phyloP scores from a whole-genome alignment of 148 eudicot species.

The Fallopia convolvulus region DNA sequence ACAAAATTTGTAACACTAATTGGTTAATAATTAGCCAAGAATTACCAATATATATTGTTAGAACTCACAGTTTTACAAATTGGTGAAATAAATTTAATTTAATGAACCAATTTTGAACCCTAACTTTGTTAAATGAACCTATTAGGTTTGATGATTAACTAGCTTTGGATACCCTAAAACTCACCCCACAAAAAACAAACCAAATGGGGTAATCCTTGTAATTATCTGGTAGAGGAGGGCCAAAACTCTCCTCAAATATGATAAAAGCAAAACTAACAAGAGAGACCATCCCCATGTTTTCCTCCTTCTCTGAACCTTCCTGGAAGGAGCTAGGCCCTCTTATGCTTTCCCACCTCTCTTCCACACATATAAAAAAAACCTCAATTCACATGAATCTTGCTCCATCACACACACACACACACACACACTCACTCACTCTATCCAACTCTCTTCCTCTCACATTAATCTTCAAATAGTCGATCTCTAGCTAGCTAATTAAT shows the following conservation, averaged over 20 bases:
- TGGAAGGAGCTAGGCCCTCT: background rate
- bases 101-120: too few species aligned
- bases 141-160: too few species aligned
- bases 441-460: background rate
- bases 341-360: background rate
- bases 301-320: constrained; percentile 8
- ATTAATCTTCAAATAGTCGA: too few species aligned
- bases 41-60: too few species aligned
- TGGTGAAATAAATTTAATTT: too few species aligned
- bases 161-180: too few species aligned
- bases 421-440: background rate
- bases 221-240: background rate
- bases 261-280: background rate
- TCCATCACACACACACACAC: background rate
- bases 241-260: background rate
- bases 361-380: background rate
- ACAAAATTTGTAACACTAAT: too few species aligned
- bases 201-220: background rate
- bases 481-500: background rate
- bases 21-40: too few species aligned
- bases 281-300: background rate
- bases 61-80: too few species aligned
- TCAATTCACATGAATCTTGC: background rate
- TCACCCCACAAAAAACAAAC: too few species aligned
- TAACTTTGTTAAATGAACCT: too few species aligned